Evolutionary conservation across 306 rosid species (phyloP), one percentile per base, ranked within the genome.

Genomic region (Quercus variabilis): DNA sequence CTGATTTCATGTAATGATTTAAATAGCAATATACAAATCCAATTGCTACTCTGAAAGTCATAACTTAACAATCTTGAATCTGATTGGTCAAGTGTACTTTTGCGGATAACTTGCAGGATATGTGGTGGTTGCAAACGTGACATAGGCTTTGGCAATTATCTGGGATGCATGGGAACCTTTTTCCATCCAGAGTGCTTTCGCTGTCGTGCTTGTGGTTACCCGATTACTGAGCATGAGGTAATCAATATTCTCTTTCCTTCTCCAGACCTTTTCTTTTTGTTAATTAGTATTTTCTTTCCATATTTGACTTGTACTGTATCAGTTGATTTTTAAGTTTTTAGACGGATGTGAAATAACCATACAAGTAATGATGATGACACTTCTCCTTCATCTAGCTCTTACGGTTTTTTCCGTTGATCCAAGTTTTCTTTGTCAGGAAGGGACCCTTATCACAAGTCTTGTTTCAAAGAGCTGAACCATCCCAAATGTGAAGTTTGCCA

Each of bases 401-500:
- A 92, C 90, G 51, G 35, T 76, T 78, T 76, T 82, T 71, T 83
- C 86, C 79, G 84, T 93, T 84, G 90, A 86, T 90, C 82, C 81
- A 60, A 96, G 99, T 93, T 93, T 87, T 93, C 98, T 69, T 84
- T 96, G 85, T 88, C 99, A 76, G 98, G 99, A 84, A 93, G 81
- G 91, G 80, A 89, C 85, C 99, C 97, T 26, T 96, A 96, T 79
- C 99, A 96, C 86, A 93, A 93, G 89, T 82, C 91, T 57, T 96
- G 99, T 79, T 93, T 91, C 81, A 93, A 93, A 86, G 99, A 90
- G 83, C 81, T 89, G 78, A 91, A 86, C 33, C 98, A 93, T 73
- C 99, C 99, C 38, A 96, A 88, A 80, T 96, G 99, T 72, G 99
- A 96, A 90, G 96, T 96, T 81, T 96, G 99, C 87, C 90, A 84